Base-by-base conservation (phyloP, 768 basidiomycete genomes). In the Rhizopogon vesiculosus region DNA sequence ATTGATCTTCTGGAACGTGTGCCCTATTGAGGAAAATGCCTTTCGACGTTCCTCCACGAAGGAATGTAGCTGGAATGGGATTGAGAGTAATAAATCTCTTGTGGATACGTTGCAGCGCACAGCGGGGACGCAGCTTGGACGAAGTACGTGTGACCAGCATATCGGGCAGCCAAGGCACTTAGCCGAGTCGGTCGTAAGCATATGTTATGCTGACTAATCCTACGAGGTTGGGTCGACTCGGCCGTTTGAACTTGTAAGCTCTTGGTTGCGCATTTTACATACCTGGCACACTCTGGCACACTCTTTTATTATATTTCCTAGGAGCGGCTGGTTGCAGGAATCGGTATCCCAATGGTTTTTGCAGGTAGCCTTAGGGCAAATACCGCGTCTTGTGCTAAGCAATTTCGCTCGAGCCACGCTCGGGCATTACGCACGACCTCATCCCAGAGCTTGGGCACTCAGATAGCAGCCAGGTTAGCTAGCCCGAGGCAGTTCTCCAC, bases 41-140 rank as follows among this genome's bases (percentile, higher is more conserved):
- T 66, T 90, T 89, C 18, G 87, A 90, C 2, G 89, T 91, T 0
- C 88, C 88, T 1, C 87, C 88, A 16, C 88, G 79, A 16, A 89
- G 66, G 63, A 85, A 90, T 1, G 77, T 59, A 2, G 60, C 60
- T 25, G 58, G 58, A 10, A 59, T 57, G 4, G 45, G 55, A 22
- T 56, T 56, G 38, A 16, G 42, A 13, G 52, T 45, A 13, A n/a
- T 50, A 13, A 48, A 48, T 15, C 7, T 5, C 33, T 33, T 48
- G 4, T 35, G n/a, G 10, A 48, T 7, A 18, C 19, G 31, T 19
- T 19, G 41, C 16, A 18, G 41, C 1, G n/a, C 41, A 42, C 8
- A 8, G 41, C 18, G 7, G 9, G 18, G 18, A 19, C 4, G n/a
- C 18, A 42, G 18, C 41, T 10, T n/a, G 18, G 41, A 42, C 18